Evolutionary conservation across 352 stramenopile genomes (phyloP).

Genomic region (Globisporangium echinulatum): DNA sequence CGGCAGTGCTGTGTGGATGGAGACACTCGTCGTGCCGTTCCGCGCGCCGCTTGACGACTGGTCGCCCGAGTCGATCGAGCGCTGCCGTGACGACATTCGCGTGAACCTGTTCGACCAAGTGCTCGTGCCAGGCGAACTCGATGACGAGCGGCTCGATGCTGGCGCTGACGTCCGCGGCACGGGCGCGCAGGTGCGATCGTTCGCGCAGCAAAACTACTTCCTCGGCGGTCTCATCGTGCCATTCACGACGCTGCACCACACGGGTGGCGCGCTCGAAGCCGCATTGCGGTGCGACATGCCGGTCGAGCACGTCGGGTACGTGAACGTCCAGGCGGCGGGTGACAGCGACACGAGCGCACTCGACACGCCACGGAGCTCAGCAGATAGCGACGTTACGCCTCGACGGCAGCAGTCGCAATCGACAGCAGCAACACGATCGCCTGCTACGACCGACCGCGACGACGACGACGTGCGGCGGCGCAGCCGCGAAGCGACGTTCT

Average conservation of each 20-base stretch:
- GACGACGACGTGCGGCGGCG: slow-evolving; percentile 27
- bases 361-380: slow-evolving; percentile 4
- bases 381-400: background rate
- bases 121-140: slow-evolving; percentile 19
- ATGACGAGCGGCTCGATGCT: slow-evolving; percentile 29
- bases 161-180: slow-evolving; percentile 14
- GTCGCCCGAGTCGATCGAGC: slow-evolving; percentile 60
- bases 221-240: slow-evolving; percentile 81
- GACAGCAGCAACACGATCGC: background rate
- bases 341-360: slow-evolving; percentile 5
- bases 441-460: slow-evolving; percentile 7
- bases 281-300: slow-evolving; percentile 78
- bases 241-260: slow-evolving; percentile 84
- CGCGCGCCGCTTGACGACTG: slow-evolving; percentile 74
- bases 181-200: slow-evolving; percentile 33
- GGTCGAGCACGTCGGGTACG: slow-evolving; percentile 82
- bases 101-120: slow-evolving; percentile 90
- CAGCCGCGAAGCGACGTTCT: slow-evolving; percentile 65
- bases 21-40: slow-evolving; percentile 88
- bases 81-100: slow-evolving; percentile 68
- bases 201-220: slow-evolving; percentile 77
- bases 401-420: background rate
- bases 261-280: slow-evolving; percentile 69
- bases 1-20: slow-evolving; percentile 85
- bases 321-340: slow-evolving; percentile 23